Evolutionary conservation across 1,284 basidiomycete species (phyloP).

Genomic region (Neonothopanus nambi): DNA sequence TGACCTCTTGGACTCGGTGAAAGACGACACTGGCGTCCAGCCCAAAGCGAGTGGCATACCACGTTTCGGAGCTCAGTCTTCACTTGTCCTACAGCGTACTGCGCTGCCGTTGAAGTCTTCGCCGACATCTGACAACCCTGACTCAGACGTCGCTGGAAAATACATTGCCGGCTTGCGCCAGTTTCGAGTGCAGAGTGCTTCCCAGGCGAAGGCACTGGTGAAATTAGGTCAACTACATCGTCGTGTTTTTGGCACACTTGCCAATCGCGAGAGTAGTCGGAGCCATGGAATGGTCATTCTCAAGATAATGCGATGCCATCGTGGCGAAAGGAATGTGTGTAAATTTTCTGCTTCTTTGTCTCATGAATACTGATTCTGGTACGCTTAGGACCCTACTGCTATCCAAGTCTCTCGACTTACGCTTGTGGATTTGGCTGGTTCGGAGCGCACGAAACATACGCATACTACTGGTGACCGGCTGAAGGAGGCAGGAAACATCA

Average conservation of each 20-base stretch:
- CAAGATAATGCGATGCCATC: conserved; percentile 87
- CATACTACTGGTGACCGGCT: conserved; percentile 89
- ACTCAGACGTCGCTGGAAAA: conserved; percentile 71
- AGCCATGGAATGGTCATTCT: conserved; percentile 95
- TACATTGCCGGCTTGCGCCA: conserved; percentile 90
- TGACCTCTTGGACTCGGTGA: conserved; percentile 71
- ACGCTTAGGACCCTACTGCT: conserved; percentile 65
- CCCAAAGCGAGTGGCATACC: conserved; percentile 24
- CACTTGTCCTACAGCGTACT: conserved; percentile 71
- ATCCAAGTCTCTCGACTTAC: conserved; percentile 86
- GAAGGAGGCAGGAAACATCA: conserved; percentile 97
- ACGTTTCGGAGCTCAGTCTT: conserved; percentile 32
- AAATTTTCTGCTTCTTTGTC: not conserved
- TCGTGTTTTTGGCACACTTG: conserved; percentile 93
- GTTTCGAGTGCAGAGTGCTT: conserved; percentile 75
- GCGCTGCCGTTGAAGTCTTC: conserved; percentile 82
- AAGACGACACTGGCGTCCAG: conserved; percentile 33
- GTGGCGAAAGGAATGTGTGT: conserved; percentile 72
- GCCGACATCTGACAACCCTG: conserved; percentile 53
- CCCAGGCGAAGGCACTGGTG: conserved; percentile 73
- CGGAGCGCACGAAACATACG: conserved; percentile 92
- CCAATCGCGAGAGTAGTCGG: conserved; percentile 89
- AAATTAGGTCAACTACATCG: conserved; percentile 89
- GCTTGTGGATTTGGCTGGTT: conserved; percentile 95
- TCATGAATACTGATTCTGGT: conserved; percentile 11